Evolutionary conservation across 192 early-diverging fungal species (phyloP).

Genomic region (Linnemannia exigua): DNA sequence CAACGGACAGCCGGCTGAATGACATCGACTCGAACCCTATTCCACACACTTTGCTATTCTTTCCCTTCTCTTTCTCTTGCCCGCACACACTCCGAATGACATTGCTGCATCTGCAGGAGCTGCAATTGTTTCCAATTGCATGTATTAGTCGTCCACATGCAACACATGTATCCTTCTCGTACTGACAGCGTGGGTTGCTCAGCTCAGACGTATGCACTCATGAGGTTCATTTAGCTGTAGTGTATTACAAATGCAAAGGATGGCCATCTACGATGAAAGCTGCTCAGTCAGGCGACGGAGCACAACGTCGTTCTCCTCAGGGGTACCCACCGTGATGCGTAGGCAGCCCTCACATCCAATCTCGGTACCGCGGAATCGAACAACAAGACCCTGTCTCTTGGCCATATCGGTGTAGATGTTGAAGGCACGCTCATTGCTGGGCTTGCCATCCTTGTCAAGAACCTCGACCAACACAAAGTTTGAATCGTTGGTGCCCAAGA

Average conservation of each 20-base stretch:
- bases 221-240: too few relatives aligned
- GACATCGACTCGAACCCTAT: too few relatives aligned
- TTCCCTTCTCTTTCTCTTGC: too few relatives aligned
- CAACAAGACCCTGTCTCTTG: slow-evolving; percentile 87
- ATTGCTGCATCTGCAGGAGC: too few relatives aligned
- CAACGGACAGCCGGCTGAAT: not conserved
- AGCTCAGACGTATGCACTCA: too few relatives aligned
- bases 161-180: too few relatives aligned
- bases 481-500: slow-evolving; percentile 91
- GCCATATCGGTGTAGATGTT: slow-evolving; percentile 89
- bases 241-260: too few relatives aligned
- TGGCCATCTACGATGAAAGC: slow-evolving; percentile 26
- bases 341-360: slow-evolving; percentile 94
- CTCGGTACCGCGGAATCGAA: slow-evolving; percentile 95
- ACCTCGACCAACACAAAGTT: slow-evolving; percentile 97
- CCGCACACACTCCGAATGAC: too few relatives aligned
- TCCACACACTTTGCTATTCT: too few relatives aligned
- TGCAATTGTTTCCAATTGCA: too few relatives aligned
- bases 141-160: too few relatives aligned
- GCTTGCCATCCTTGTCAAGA: slow-evolving; percentile 68
- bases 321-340: slow-evolving; percentile 94
- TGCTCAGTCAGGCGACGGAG: slow-evolving; percentile 65
- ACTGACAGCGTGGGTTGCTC: too few relatives aligned
- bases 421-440: slow-evolving; percentile 80
- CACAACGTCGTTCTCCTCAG: slow-evolving; percentile 83